phyloP scores from a whole-genome alignment of 2,329 filamentous ascomycete genomes.

The Penicillium sp. region DNA sequence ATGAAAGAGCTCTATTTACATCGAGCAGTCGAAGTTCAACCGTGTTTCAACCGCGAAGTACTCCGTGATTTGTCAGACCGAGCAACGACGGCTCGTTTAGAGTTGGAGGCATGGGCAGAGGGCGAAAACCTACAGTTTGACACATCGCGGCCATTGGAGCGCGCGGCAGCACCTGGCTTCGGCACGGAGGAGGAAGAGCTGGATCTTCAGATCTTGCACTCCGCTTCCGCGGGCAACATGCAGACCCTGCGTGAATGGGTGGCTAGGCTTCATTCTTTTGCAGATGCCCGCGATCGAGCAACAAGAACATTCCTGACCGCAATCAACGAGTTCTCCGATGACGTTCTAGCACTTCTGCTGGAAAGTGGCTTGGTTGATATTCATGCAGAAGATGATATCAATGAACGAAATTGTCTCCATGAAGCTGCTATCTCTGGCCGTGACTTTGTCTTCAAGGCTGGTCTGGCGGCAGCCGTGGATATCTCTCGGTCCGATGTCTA shows the following conservation, averaged over 20 bases:
- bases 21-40: slow-evolving; percentile 92
- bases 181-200: slow-evolving; percentile 85
- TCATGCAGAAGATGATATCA: slow-evolving; percentile 95
- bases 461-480: slow-evolving; percentile 72
- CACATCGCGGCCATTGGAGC: slow-evolving; percentile 44
- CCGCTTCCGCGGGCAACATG: slow-evolving; percentile 74
- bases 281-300: slow-evolving; percentile 69
- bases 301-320: slow-evolving; percentile 88
- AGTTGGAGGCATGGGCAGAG: slow-evolving; percentile 94
- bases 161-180: slow-evolving; percentile 35
- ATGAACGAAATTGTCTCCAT: slow-evolving; percentile 92
- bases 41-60: slow-evolving; percentile 95
- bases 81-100: slow-evolving; percentile 91
- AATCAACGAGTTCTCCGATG: slow-evolving; percentile 77
- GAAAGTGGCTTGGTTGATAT: slow-evolving; percentile 81
- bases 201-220: slow-evolving; percentile 83
- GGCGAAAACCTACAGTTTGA: slow-evolving; percentile 89
- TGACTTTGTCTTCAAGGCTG: slow-evolving; percentile 70
- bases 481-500: slow-evolving; percentile 86
- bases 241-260: slow-evolving; percentile 77
- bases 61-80: slow-evolving; percentile 96
- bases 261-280: slow-evolving; percentile 62
- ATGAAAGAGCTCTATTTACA: slow-evolving; percentile 98
- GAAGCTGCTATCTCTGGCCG: slow-evolving; percentile 96
- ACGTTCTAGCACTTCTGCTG: slow-evolving; percentile 72